These are phyloP conservation scores for Boletales sp. DNA, from an alignment of 768 basidiomycete species.

Conservation along the genomic window DNA sequence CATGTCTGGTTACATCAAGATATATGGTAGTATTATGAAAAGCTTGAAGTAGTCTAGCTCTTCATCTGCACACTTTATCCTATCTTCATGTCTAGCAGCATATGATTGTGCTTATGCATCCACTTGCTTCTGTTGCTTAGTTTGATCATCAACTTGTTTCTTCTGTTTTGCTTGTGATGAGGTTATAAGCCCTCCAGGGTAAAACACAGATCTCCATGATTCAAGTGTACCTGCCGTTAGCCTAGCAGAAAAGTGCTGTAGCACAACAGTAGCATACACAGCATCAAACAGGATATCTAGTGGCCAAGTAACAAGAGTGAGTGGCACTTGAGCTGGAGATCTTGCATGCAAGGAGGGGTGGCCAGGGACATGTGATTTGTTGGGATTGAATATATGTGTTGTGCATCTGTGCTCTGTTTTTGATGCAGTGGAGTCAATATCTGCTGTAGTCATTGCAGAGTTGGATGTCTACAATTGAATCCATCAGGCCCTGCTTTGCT, in stretches of 20 bases:
- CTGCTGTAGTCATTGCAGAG: slow-evolving; percentile 1
- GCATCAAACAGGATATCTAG: slow-evolving; percentile 5
- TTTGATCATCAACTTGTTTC: no score
- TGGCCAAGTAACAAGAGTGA: not conserved
- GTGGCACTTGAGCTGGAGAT: not conserved
- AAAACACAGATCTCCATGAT: not conserved
- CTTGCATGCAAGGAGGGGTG: not conserved
- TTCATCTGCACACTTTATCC: no score
- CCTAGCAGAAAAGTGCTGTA: not conserved
- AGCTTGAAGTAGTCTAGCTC: no score
- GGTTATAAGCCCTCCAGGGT: not conserved
- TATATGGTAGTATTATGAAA: no score
- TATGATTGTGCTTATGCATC: no score
- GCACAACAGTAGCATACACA: not conserved
- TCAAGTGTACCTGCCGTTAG: not conserved
- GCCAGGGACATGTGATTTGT: not conserved
- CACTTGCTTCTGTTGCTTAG: no score
- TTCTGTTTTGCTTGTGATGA: no score
- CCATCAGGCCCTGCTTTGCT: not conserved
- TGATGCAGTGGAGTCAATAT: not conserved
- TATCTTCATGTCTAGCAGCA: no score
- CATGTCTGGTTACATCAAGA: no score
- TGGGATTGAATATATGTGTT: not conserved
- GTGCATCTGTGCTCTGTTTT: not conserved
- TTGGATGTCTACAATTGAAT: slow-evolving; percentile 5